Base-by-base conservation (phyloP, 1,284 basidiomycete genomes). In the Cystodermella granulosa region DNA sequence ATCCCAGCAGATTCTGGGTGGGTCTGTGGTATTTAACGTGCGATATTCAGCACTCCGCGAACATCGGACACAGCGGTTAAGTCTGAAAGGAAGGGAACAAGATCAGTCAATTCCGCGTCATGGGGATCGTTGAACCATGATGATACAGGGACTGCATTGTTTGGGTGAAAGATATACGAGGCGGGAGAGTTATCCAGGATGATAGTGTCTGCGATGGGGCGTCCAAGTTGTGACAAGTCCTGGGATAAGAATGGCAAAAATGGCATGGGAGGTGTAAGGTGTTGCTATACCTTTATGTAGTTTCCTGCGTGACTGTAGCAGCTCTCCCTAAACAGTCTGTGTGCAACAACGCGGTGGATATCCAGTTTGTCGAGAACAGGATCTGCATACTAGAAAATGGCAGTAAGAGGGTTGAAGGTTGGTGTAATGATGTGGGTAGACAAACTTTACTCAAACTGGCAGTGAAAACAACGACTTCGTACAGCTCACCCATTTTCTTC, bases 121-220 rank as follows among this genome's bases (percentile, higher is more conserved):
- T 96, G 93, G 14, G 92, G 92, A 68, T 93, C 91, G 69, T 97
- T 98, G 76, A 98, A 98, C 96, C 95, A 98, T 46, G 91, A 95
- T 46, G 94, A 97, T 47, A 99, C 93, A n/a, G 95, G 95, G 5
- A 98, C 95, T 28, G 96, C 96, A 62, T 98, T 98, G 71, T 96
- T 93, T 7, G 94, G 93, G 62, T 99, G 95, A 79, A 98, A 99
- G 58, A 98, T 95, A 70, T 98, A 99, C 5, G 91, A 96, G 15
- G 96, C 95, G 8, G 95, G 95, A 36, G 93, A 97, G 69, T 98
- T 99, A 75, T 98, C 95, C 55, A 99, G 82, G 70, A 98, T 98
- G 61, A 98, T 98, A 50, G 88, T 91, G 59, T 95, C 91, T 38
- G 81, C 79, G 53, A 98, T 91, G 4, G 90, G 88, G 21, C 95